A percentile compares a stretch with the other conserved stretches of the same genome.
Evolutionary conservation across 1,284 basidiomycete species (phyloP).

Genomic region (Boletellus dicymbophilus): DNA sequence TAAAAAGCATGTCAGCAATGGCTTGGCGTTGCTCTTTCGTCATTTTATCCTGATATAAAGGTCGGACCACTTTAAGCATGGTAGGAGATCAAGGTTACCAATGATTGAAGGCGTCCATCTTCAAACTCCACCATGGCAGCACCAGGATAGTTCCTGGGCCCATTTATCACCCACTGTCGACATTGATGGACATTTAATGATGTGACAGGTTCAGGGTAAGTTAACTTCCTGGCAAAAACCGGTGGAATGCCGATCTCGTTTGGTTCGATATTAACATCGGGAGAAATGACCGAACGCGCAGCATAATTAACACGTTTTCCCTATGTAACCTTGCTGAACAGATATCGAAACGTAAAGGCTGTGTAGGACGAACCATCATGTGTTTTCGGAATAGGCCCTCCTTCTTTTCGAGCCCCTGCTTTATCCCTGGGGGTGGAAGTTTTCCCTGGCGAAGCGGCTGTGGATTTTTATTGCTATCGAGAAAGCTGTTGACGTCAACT

Average conservation of each 20-base stretch:
- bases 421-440: constrained; percentile 92
- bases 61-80: constrained; percentile 1
- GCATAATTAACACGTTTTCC: constrained; percentile 99
- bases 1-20: constrained; percentile 96
- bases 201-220: constrained; percentile 97
- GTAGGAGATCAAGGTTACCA: constrained; percentile 49
- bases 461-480: constrained; percentile 98
- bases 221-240: constrained; percentile 96
- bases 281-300: constrained; percentile 98
- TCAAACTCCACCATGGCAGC: constrained; percentile 96
- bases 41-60: constrained; percentile 70
- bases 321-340: constrained; percentile 41
- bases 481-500: constrained; percentile 95
- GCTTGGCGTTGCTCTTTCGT: constrained; percentile 89
- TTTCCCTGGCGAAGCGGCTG: constrained; percentile 84
- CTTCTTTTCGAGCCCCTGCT: constrained; percentile 98
- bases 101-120: constrained; percentile 84
- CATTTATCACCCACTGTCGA: constrained; percentile 91
- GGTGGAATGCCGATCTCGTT: constrained; percentile 99
- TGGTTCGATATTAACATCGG: constrained; percentile 99
- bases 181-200: constrained; percentile 89
- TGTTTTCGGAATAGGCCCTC: constrained; percentile 98
- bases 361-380: constrained; percentile 82
- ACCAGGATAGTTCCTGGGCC: constrained; percentile 89
- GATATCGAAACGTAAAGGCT: background rate